Base-by-base conservation (phyloP, 495 filamentous ascomycete species). In the Viridothelium virens region DNA sequence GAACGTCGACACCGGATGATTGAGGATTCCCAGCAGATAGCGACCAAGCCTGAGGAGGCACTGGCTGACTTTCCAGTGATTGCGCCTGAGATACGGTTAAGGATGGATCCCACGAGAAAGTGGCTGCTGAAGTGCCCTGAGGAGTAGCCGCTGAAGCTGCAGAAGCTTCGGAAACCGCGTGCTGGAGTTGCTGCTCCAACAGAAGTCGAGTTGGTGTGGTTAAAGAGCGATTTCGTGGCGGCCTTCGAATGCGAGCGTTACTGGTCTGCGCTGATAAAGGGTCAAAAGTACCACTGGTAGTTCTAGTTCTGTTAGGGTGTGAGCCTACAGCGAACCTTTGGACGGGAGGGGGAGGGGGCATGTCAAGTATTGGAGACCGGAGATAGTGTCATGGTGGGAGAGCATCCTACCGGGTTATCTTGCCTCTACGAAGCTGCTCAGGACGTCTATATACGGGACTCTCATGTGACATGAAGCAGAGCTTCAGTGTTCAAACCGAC, bases 401-500 rank as follows among this genome's bases (percentile, higher is more conserved):
- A 36, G 53, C 53, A 59, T 59, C 53, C 25, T 59, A 59, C 53
- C 53, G 53, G 53, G 53, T 59, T 59, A 59, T 59, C 31, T 59
- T 59, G 53, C 53, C 36, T 31, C 53, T 59, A 59, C 53, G 53
- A 59, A 59, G 53, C 53, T 59, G 53, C 53, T 59, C 53, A 34
- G 53, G 53, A 59, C 31, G 53, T 59, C 53, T 59, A 59, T 59
- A 59, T 59, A 59, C 53, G 53, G 53, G 53, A 18, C 31, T 31
- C 53, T 59, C 53, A 59, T 59, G 18, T 59, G 53, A 59, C 53
- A 59, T 59, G 53, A 59, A 59, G 53, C 53, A 59, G 53, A 10
- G 11, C n/a, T 59, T 4, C 53, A 59, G 14, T 34, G 31, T 34
- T 14, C 53, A 59, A 59, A 59, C 31, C 53, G 53, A 59, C 53